phyloP scores from a whole-genome alignment of 345 rosid species.

The Syzygium aqueum region DNA sequence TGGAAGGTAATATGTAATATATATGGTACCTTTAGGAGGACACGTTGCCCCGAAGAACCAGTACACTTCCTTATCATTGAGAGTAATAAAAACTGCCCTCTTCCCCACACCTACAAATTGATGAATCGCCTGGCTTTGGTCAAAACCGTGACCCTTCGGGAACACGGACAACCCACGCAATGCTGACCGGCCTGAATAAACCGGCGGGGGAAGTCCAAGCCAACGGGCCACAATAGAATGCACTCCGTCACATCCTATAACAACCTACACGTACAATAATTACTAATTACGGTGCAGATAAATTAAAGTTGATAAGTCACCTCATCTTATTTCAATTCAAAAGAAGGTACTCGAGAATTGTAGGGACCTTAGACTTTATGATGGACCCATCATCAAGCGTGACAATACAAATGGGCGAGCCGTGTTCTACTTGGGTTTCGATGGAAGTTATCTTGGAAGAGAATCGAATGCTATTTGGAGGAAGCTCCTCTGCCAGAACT shows the following conservation, averaged over 20 bases:
- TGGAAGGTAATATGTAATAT: neutral
- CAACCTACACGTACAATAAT: neutral
- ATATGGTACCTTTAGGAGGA: constrained; percentile 8
- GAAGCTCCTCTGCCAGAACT: constrained; percentile 27
- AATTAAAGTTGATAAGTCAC: neutral
- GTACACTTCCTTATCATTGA: constrained; percentile 21
- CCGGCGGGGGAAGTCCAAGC: constrained; percentile 21
- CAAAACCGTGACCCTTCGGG: constrained; percentile 22
- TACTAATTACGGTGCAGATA: neutral
- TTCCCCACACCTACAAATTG: constrained; percentile 16
- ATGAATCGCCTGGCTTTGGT: neutral
- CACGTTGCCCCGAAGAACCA: constrained; percentile 9
- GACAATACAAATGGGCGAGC: neutral
- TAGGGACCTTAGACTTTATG: constrained; percentile 22
- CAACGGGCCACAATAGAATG: constrained; percentile 18
- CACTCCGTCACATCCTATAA: constrained; percentile 45
- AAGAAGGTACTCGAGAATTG: neutral
- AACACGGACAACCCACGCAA: constrained; percentile 18
- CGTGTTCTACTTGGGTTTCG: neutral
- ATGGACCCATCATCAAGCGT: constrained; percentile 18
- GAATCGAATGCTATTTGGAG: constrained; percentile 16
- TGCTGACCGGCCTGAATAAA: constrained; percentile 16
- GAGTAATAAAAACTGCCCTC: constrained; percentile 15
- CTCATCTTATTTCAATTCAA: neutral
- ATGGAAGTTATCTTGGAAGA: constrained; percentile 20